Evolutionary conservation across 805 yeast genomes (phyloP).

Genomic region (Candida boidinii): DNA sequence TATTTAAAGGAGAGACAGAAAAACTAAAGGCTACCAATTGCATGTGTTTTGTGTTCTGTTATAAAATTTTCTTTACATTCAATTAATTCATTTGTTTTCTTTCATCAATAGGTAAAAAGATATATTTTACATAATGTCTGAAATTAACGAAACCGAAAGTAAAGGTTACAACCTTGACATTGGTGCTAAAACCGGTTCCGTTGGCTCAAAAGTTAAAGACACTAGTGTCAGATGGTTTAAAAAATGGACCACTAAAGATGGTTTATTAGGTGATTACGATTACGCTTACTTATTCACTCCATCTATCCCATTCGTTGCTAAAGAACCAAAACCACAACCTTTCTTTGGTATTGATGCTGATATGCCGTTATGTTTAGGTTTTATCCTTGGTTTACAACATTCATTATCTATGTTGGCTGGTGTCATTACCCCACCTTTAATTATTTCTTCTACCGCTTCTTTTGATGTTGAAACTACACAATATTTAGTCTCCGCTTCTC

Average conservation of each 20-base stretch:
- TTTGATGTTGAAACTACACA: slow-evolving; percentile 41
- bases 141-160: too few species aligned
- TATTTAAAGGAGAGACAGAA: too few species aligned
- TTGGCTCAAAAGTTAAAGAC: too few species aligned
- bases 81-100: too few species aligned
- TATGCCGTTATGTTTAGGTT: slow-evolving; percentile 74
- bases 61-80: too few species aligned
- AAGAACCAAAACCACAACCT: slow-evolving; percentile 51
- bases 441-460: slow-evolving; percentile 59
- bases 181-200: too few species aligned
- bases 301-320: slow-evolving; percentile 55
- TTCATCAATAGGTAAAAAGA: too few species aligned
- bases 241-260: slow-evolving; percentile 64
- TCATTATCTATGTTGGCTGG: slow-evolving; percentile 90
- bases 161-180: too few species aligned
- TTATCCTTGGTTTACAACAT: slow-evolving; percentile 80
- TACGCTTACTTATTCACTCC: slow-evolving; percentile 77
- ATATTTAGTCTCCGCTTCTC: slow-evolving; percentile 61
- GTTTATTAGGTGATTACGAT: slow-evolving; percentile 82
- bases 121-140: too few species aligned
- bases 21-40: too few species aligned
- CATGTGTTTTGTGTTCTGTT: too few species aligned
- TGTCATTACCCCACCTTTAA: slow-evolving; percentile 73
- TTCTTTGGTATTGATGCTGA: slow-evolving; percentile 75
- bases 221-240: too few species aligned